Base-by-base conservation (phyloP, 192 early-diverging fungal genomes). In the Coemansia sp. region DNA sequence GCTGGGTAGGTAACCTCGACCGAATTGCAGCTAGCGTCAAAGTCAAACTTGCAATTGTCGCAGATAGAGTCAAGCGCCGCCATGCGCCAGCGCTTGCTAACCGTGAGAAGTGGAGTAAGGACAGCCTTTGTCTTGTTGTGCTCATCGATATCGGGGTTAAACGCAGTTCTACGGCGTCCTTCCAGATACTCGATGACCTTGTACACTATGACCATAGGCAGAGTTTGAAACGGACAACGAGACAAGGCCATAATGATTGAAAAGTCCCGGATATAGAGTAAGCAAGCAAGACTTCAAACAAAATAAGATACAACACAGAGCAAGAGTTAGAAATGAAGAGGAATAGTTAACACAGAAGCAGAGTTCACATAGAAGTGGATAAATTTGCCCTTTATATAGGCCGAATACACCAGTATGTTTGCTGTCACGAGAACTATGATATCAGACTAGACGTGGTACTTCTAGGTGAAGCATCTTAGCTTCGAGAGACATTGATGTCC, bases 21-120 rank as follows among this genome's bases (percentile, higher is more conserved):
- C 4, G 57, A 20, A 36, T 60, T 13, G 13, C 57, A 33, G 1
- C 5, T 10, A 8, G 22, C 3, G 6, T 60, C 33, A 36, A 60
- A 60, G 8, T 60, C 57, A 8, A 60, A 22, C 13, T 24, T 33
- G 29, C 57, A 60, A 33, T 60, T 60, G 15, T 60, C 57, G 33
- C 57, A 60, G 31, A 60, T 60, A 18, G 57, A 60, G 29, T 36
- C 57, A 60, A 60, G 57, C 31, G 57, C 57, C 31, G 34, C 27
- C 18, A 36, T 36, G 57, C 57, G 57, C 57, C 57, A 60, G 33
- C 34, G 57, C 57, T 60, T 34, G 7, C 57, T 38, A 29, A 60
- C 18, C 1, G 16, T 20, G 16, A 60, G 57, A 24, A 60, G 33
- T 18, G 57, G 57, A 60, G 29, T 29, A 34, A 60, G 57, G 5